phyloP scores from a whole-genome alignment of 192 early-diverging fungal species.

The Coemansia sp. region DNA sequence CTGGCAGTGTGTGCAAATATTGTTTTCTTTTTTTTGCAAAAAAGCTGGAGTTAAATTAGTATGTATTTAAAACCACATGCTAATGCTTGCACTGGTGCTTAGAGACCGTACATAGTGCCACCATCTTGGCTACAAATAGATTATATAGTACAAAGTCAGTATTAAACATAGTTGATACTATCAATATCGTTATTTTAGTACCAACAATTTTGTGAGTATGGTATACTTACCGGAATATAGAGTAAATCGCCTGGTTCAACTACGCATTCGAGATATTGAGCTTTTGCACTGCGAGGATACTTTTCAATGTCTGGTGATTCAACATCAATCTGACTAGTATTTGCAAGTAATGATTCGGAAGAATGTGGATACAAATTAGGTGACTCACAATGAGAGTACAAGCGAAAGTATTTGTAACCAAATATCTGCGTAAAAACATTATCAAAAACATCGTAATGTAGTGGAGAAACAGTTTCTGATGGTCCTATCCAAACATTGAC shows the following conservation, averaged over 20 bases:
- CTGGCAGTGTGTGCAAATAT: neutral
- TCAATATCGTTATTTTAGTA: neutral
- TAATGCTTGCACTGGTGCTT: conserved; percentile 76
- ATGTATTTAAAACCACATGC: conserved; percentile 78
- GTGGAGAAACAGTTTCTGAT: conserved; percentile 72
- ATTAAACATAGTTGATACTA: no score
- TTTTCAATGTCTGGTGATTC: conserved; percentile 57
- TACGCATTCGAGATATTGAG: conserved; percentile 66
- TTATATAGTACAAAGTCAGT: neutral
- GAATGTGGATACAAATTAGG: conserved; percentile 64
- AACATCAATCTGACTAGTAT: conserved; percentile 78
- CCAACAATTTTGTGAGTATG: neutral
- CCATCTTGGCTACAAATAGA: conserved; percentile 64
- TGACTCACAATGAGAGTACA: conserved; percentile 67
- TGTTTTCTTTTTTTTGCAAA: neutral
- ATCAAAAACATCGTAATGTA: conserved; percentile 79
- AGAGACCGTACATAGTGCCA: conserved; percentile 88
- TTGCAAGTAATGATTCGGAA: conserved; percentile 57
- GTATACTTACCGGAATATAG: conserved; percentile 75
- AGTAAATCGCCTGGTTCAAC: conserved; percentile 76
- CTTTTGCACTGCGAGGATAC: conserved; percentile 61
- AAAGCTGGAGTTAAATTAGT: neutral
- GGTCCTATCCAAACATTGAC: conserved; percentile 81
- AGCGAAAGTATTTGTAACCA: conserved; percentile 74
- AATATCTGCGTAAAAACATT: conserved; percentile 85